These are phyloP conservation scores for Lithohypha guttulata DNA, from an alignment of 2,329 filamentous ascomycete species.

Conservation along the genomic window DNA sequence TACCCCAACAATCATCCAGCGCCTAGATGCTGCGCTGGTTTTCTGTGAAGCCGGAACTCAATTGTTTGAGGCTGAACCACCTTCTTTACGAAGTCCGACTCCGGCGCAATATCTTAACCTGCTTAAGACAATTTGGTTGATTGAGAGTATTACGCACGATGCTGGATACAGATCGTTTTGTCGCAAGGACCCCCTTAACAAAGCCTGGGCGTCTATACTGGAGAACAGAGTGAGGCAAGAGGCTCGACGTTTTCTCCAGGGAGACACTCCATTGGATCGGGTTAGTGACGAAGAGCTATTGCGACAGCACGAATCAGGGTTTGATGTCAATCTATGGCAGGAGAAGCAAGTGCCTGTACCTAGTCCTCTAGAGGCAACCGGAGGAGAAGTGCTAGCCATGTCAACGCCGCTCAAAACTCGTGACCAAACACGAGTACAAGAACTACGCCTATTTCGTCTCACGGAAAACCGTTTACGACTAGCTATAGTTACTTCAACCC, in stretches of 20 bases:
- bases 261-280: not conserved
- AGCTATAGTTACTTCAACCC: not conserved
- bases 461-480: not conserved
- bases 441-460: conserved; percentile 3
- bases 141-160: conserved; percentile 5
- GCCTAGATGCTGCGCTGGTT: conserved; percentile 1
- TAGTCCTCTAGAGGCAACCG: conserved; percentile 1
- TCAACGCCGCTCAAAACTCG: not conserved
- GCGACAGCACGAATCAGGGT: not conserved
- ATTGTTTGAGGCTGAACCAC: not conserved
- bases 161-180: not conserved
- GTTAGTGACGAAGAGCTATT: conserved; percentile 5
- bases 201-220: not conserved
- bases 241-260: not conserved
- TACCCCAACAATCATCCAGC: not conserved
- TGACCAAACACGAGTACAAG: not conserved
- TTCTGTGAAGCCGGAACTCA: conserved; percentile 7
- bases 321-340: not conserved
- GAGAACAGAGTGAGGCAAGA: not conserved
- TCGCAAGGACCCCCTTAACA: not conserved
- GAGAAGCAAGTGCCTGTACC: not conserved
- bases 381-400: conserved; percentile 1
- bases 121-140: conserved; percentile 6
- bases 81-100: not conserved
- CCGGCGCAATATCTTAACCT: conserved; percentile 8